These are phyloP conservation scores for Xylaria venustula DNA, from an alignment of 495 filamentous ascomycete genomes.

Conservation along the genomic window DNA sequence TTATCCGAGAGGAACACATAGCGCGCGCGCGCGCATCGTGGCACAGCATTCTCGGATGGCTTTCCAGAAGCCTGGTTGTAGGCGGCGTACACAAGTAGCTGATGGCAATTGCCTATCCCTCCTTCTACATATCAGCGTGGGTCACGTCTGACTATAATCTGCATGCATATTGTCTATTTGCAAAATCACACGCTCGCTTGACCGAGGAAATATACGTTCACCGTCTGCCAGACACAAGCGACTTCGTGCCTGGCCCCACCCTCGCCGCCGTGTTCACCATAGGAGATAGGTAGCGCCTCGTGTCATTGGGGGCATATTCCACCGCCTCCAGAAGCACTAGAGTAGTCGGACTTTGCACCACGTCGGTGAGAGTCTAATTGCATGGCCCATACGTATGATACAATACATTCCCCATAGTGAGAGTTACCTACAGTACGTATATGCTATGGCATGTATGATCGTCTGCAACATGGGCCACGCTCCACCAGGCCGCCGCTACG, in stretches of 20 bases:
- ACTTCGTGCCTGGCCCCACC: neutral
- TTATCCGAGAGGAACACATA: constrained; percentile 1
- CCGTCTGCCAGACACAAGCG: neutral
- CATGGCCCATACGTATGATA: neutral
- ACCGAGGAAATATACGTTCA: neutral
- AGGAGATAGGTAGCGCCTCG: neutral
- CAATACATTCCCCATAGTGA: neutral
- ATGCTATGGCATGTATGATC: neutral
- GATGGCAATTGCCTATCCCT: neutral
- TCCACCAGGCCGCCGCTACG: neutral
- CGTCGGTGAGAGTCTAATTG: neutral
- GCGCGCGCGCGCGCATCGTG: neutral
- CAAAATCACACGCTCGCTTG: neutral
- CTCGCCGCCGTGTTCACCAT: neutral
- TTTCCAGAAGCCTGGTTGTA: constrained; percentile 4
- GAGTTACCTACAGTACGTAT: no score
- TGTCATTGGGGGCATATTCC: neutral
- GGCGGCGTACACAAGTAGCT: neutral
- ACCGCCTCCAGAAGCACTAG: neutral
- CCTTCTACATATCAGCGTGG: neutral
- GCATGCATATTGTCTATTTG: neutral
- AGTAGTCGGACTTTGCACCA: neutral
- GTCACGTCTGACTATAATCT: neutral
- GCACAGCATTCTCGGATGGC: constrained; percentile 12
- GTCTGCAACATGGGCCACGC: neutral